phyloP scores from a whole-genome alignment of 1,284 basidiomycete species.

The Laetiporus sulphureus region DNA sequence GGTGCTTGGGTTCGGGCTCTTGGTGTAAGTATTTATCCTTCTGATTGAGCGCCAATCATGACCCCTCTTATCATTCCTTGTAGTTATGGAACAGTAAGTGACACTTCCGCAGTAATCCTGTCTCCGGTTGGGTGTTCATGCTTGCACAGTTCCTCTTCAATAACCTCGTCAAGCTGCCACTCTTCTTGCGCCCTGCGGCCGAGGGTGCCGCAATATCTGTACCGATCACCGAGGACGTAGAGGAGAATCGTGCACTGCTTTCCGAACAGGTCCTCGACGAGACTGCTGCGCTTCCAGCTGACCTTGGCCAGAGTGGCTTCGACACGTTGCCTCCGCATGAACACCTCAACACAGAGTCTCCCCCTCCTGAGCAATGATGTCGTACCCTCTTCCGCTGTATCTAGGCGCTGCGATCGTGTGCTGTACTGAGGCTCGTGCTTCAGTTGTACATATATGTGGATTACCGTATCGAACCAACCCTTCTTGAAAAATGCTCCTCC shows the following conservation, averaged over 20 bases:
- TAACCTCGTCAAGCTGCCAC: conserved; percentile 57
- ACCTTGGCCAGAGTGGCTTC: conserved; percentile 63
- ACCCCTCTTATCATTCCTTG: background rate
- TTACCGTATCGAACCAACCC: no score
- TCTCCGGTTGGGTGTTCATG: background rate
- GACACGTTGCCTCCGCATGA: conserved; percentile 54
- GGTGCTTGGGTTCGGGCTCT: conserved; percentile 80
- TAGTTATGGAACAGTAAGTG: conserved; percentile 29
- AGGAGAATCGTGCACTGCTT: conserved; percentile 40
- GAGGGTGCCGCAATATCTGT: conserved; percentile 23
- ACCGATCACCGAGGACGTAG: conserved; percentile 33
- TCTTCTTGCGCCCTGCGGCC: conserved; percentile 43
- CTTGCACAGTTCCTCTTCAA: conserved; percentile 62
- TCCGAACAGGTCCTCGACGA: conserved; percentile 50
- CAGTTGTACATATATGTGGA: no score
- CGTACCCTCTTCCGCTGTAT: no score
- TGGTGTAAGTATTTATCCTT: conserved; percentile 84
- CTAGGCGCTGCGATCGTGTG: no score
- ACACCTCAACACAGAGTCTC: conserved; percentile 6
- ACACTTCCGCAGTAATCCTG: background rate
- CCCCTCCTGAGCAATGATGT: conserved; percentile 1
- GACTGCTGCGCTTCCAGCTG: conserved; percentile 67
- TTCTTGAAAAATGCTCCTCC: no score
- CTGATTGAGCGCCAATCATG: no score
- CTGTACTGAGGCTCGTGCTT: no score